These are phyloP conservation scores for Fusarium secorum DNA, from an alignment of 2,329 filamentous ascomycete genomes.

Conservation along the genomic window DNA sequence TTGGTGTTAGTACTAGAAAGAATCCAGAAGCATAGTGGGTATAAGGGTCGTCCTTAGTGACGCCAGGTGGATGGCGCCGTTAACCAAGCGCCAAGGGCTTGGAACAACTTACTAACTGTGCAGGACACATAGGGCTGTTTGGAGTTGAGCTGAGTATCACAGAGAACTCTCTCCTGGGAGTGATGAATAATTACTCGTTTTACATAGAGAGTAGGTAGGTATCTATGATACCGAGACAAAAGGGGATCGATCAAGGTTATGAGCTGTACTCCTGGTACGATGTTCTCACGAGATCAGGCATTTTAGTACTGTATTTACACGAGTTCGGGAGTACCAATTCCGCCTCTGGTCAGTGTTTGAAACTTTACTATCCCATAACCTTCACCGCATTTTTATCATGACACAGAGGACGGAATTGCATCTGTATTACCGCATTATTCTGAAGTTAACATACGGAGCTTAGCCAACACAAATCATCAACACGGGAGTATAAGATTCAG, in stretches of 20 bases:
- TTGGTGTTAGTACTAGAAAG: constrained; percentile 18
- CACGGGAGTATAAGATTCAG: constrained; percentile 3
- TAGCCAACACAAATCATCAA: constrained; percentile 1
- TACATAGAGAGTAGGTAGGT: background rate
- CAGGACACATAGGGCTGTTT: constrained; percentile 8
- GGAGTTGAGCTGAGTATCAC: background rate
- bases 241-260: background rate
- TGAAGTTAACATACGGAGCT: background rate
- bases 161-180: background rate
- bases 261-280: background rate
- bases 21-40: constrained; percentile 25
- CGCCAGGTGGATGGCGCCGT: constrained; percentile 21
- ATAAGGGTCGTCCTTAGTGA: constrained; percentile 16
- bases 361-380: background rate
- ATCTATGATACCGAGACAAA: background rate
- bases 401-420: constrained; percentile 4
- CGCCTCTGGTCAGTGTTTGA: background rate
- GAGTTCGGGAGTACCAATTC: background rate
- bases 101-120: background rate
- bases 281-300: background rate
- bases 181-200: background rate
- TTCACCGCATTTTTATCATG: constrained; percentile 21
- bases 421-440: background rate
- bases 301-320: background rate
- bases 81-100: constrained; percentile 23